phyloP scores from a whole-genome alignment of 768 basidiomycete genomes.

The Trametes coccinea region DNA sequence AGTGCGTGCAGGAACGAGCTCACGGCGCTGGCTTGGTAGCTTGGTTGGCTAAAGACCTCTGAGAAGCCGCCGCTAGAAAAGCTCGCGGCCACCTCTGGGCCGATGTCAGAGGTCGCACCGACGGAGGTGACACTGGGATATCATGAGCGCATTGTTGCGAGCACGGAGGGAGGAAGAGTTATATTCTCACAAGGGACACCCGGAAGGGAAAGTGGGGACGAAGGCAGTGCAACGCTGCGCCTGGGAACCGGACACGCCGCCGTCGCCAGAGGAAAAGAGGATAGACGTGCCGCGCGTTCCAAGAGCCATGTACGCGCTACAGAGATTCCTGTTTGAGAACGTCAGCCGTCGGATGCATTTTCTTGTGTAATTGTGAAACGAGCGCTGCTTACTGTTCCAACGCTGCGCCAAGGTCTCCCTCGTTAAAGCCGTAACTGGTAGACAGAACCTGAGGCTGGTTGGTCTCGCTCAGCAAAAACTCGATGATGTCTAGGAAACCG shows the following conservation, averaged over 20 bases:
- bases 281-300: constrained; percentile 39
- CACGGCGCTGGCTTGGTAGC: constrained; percentile 43
- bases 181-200: constrained; percentile 36
- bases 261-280: constrained; percentile 41
- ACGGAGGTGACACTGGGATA: constrained; percentile 36
- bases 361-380: neutral
- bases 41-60: constrained; percentile 33
- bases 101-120: constrained; percentile 34
- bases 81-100: constrained; percentile 32
- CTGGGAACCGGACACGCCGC: constrained; percentile 37
- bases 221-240: constrained; percentile 32
- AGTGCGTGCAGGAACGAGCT: constrained; percentile 36
- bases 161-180: neutral
- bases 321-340: constrained; percentile 29
- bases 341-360: neutral
- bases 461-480: constrained; percentile 27
- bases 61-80: constrained; percentile 41
- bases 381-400: constrained; percentile 28
- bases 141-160: neutral
- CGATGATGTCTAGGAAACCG: constrained; percentile 36
- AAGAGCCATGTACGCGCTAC: constrained; percentile 38
- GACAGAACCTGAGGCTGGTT: constrained; percentile 34
- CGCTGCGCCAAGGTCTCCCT: constrained; percentile 24
- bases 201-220: constrained; percentile 38
- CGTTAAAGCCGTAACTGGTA: constrained; percentile 38